Evolutionary conservation across 306 rosid genomes (phyloP).

Genomic region (Senna tora): DNA sequence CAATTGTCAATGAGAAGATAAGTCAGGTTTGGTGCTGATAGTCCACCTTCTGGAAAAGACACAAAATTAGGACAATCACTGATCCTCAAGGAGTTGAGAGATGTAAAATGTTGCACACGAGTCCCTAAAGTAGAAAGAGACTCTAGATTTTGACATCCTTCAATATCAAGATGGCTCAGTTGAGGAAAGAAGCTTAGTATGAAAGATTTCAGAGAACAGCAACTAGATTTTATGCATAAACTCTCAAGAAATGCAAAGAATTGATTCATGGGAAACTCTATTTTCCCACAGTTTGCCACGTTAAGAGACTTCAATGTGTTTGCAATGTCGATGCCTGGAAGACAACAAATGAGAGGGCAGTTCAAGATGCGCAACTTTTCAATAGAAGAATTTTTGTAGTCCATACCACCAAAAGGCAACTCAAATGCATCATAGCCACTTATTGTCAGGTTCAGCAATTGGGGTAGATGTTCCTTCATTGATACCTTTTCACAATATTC

Average conservation of each 20-base stretch:
- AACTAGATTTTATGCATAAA: slow-evolving; percentile 7
- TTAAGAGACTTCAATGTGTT: background rate
- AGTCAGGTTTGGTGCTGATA: slow-evolving; percentile 15
- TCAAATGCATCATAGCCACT: slow-evolving; percentile 3
- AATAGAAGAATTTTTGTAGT: background rate
- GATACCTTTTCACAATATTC: background rate
- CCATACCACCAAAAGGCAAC: background rate
- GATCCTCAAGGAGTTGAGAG: slow-evolving; percentile 6
- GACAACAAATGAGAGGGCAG: background rate
- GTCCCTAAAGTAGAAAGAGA: slow-evolving; percentile 1
- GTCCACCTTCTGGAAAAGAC: slow-evolving; percentile 19
- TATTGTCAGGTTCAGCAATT: background rate
- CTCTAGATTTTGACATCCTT: slow-evolving; percentile 25
- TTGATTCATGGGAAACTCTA: slow-evolving; percentile 14
- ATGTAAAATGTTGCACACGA: background rate
- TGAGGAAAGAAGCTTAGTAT: background rate
- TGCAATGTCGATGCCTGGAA: background rate
- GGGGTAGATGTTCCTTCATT: background rate
- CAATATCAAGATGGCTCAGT: background rate
- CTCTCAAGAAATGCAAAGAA: slow-evolving; percentile 4
- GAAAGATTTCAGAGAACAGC: slow-evolving; percentile 4
- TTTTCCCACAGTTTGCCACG: background rate
- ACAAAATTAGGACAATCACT: slow-evolving; percentile 13
- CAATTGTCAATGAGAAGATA: background rate
- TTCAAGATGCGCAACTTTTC: background rate